Evolutionary conservation across 2,329 filamentous ascomycete genomes (phyloP), one percentile per base, ranked within the genome.

Genomic region (Beauveria sp.): DNA sequence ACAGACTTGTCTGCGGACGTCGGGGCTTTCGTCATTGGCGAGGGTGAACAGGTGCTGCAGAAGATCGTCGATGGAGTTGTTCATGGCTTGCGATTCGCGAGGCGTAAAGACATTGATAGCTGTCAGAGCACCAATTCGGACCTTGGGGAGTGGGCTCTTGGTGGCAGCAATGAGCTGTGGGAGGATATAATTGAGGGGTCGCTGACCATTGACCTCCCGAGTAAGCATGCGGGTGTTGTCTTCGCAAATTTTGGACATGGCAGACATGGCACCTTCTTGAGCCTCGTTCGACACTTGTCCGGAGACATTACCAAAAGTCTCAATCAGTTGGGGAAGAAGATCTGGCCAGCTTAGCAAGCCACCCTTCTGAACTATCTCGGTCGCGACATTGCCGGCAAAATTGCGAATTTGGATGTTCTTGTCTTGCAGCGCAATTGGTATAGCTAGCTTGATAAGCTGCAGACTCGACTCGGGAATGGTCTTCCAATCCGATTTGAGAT

Each of bases 211-310:
- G 72, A 96, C 91, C 65, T 96, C 91, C 68, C 88, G 87, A 75
- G 96, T 91, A 59, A 99, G 79, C 63, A 91, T 81, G 71, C 89
- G 91, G 70, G 86, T 87, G 77, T 96, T 97, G 76, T 99, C 95
- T 75, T 99, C 95, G 75, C 95, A 99, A 64, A 99, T 93, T 79
- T 98, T 98, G 72, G 89, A 80, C 74, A 99, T 81, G 53, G 95
- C 93, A 54, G 90, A 86, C 89, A 98, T 96, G 67, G 91, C 93
- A 64, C 93, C 93, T 73, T 99, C 93, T 71, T 97, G 92, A 14
- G 88, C 87, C 70, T 90, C 84, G 49, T 82, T 77, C 7, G 90
- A 79, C 24, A 86, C 79, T 65, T 88, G 85, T 46, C 89, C 88
- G 51, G 78, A 80, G 61, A 86, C 77, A 73, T 96, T 96, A 66